These are phyloP conservation scores for Cymbopogon flexuosus DNA, from an alignment of 202 grass and related monocot genomes.

Conservation along the genomic window DNA sequence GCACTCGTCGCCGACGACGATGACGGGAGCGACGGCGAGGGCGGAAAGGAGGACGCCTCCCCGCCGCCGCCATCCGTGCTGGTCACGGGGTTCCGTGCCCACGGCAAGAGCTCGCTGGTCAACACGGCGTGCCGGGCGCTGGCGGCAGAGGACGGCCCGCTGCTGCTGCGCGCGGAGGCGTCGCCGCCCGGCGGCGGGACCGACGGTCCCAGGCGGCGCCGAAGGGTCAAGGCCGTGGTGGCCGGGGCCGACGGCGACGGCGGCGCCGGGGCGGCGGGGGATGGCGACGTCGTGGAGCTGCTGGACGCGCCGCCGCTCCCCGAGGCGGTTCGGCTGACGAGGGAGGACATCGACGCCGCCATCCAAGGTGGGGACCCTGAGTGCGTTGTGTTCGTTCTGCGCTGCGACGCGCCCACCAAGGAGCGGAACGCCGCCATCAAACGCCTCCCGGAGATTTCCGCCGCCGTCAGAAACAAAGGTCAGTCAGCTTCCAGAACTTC, in stretches of 20 bases:
- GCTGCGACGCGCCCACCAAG: constrained; percentile 56
- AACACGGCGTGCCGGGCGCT: constrained; percentile 92
- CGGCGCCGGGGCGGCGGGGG: background rate
- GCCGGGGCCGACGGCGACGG: constrained; percentile 35
- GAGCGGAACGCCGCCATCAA: constrained; percentile 49
- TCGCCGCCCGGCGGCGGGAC: constrained; percentile 52
- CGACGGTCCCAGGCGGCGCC: constrained; percentile 16
- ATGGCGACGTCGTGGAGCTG: constrained; percentile 45
- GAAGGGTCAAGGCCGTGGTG: constrained; percentile 42
- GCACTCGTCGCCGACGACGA: constrained; percentile 13
- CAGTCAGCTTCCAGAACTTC: background rate
- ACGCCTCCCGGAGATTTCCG: constrained; percentile 51
- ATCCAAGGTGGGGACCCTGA: constrained; percentile 34
- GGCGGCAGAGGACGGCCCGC: constrained; percentile 62
- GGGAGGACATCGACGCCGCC: constrained; percentile 35
- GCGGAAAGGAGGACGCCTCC: background rate
- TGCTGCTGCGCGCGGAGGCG: constrained; percentile 75
- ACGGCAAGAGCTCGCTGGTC: constrained; percentile 90
- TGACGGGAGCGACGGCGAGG: background rate
- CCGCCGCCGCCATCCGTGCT: constrained; percentile 39
- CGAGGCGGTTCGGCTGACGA: constrained; percentile 42
- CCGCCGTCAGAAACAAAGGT: constrained; percentile 58
- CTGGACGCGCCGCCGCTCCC: constrained; percentile 56
- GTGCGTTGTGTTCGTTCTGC: constrained; percentile 72
- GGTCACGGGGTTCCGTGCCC: constrained; percentile 58